Percentiles rank a stretch among this genome's conserved stretches.
These are phyloP conservation scores for Helotiales sp. DNA, from an alignment of 2,329 filamentous ascomycete species.

Conservation along the genomic window DNA sequence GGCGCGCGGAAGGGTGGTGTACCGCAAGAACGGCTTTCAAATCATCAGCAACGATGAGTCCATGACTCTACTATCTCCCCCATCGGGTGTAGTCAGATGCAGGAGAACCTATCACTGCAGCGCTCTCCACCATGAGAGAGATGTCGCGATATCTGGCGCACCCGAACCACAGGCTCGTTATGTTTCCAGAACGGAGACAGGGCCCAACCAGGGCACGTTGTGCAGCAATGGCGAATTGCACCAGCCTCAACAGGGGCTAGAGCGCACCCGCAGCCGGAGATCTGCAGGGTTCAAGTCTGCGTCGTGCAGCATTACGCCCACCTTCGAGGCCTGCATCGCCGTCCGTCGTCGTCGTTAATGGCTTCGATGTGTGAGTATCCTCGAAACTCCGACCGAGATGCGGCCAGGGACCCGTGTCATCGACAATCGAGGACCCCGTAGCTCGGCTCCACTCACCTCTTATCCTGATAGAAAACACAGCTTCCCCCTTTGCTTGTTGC, in stretches of 20 bases:
- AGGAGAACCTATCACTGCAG: neutral
- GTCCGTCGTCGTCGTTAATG: no score
- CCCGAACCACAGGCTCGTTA: neutral
- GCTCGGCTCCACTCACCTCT: neutral
- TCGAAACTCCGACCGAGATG: constrained; percentile 17
- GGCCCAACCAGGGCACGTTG: constrained; percentile 1
- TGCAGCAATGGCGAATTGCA: constrained; percentile 7
- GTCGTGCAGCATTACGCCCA: constrained; percentile 14
- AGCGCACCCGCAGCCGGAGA: no score
- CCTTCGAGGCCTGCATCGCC: neutral
- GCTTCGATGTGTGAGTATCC: no score
- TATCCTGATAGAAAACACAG: constrained; percentile 14
- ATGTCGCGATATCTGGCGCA: neutral
- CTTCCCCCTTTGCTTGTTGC: constrained; percentile 2
- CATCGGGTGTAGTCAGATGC: neutral
- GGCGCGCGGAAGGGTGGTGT: neutral
- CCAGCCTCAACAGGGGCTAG: constrained; percentile 13
- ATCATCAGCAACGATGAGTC: constrained; percentile 2
- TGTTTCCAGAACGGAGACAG: neutral
- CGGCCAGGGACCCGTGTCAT: neutral
- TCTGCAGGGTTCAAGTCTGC: constrained; percentile 19
- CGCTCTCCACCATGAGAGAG: neutral
- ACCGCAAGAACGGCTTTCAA: neutral
- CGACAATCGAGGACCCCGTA: neutral
- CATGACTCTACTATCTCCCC: constrained; percentile 10